phyloP scores from a whole-genome alignment of 208 protist genomes.

The Leishmania martiniquensis region DNA sequence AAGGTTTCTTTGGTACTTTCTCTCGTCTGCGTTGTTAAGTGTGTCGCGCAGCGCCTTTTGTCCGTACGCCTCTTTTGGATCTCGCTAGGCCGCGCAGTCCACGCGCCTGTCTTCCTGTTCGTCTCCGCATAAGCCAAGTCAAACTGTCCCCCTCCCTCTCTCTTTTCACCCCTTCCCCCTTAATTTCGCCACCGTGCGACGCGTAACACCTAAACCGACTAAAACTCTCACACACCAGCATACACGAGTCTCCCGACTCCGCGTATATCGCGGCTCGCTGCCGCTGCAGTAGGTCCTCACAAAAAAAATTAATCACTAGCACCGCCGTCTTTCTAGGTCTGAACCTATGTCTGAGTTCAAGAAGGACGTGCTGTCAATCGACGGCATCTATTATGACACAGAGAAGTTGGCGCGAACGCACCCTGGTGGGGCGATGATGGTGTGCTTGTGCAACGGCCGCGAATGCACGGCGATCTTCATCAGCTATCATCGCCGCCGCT shows the following conservation, averaged over 20 bases:
- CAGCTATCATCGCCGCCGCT: slow-evolving; percentile 78
- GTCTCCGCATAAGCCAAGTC: neutral
- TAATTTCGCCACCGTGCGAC: too few relatives aligned
- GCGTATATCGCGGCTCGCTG: neutral
- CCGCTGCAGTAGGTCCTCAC: neutral
- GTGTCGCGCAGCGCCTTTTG: too few relatives aligned
- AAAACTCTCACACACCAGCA: neutral
- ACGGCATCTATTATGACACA: slow-evolving; percentile 84
- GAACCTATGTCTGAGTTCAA: slow-evolving; percentile 17
- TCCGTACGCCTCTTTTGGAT: neutral
- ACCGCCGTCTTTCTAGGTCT: too few relatives aligned
- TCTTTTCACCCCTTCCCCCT: too few relatives aligned
- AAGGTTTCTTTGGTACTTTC: too few relatives aligned
- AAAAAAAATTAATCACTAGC: neutral
- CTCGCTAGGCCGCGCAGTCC: neutral
- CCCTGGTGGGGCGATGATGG: slow-evolving; percentile 70
- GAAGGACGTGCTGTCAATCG: slow-evolving; percentile 68
- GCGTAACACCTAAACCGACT: neutral
- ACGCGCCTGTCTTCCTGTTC: neutral
- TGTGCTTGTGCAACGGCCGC: slow-evolving; percentile 73
- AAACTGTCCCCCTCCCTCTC: neutral
- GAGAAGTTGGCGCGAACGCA: slow-evolving; percentile 61
- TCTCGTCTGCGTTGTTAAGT: too few relatives aligned
- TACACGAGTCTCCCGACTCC: neutral
- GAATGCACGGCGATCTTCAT: slow-evolving; percentile 76